Base-by-base conservation (phyloP, 805 yeast genomes). In the Wickerhamiella siamensis region DNA sequence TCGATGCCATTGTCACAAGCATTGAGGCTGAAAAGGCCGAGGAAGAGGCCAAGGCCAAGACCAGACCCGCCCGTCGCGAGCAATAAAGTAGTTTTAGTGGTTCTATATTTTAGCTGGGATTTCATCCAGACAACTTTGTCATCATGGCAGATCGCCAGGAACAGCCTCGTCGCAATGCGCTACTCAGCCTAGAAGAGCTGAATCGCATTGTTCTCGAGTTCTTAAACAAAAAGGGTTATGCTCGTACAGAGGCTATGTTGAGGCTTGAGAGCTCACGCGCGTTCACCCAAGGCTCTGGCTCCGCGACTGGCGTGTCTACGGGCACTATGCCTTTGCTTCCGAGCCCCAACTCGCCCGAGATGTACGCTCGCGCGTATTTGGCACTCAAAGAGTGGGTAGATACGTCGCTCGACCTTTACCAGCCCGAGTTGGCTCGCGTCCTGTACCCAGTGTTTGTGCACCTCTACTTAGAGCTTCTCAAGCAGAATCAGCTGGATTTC, bases 361-460 rank as follows among this genome's bases (percentile, higher is more conserved):
- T 74, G 44, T 87, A 82, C 58, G 66, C 71, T n/a, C 69, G 83
- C 36, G 95, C 94, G 1, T 91, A 86, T 62, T 66, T 77, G 15
- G 70, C 83, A 58, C 71, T 86, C 47, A 72, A 82, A 47, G 77
- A 77, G 39, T 91, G 97, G 97, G 82, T 83, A 33, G 94, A 84
- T 51, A 71, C 83, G 15, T 84, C 95, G 0, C 68, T 91, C 51
- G 98, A 88, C 59, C 70, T 91, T 62, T 91, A 91, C 61, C 80
- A 61, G 60, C 86, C 93, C 15, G 96, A 91, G 60, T 68, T 91
- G 46, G 72, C 79, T 43, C 74, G 91, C 49, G 71, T 88, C 34
- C 63, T 88, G 51, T 91, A 82, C 58, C 99, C 99, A 4, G 69
- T 91, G n/a, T 91, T 87, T 61, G 79, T 88, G 40, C 94, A 88